Evolutionary conservation across 2,329 filamentous ascomycete species (phyloP), one percentile per base, ranked within the genome.

Genomic region (Scytalidium sp.): DNA sequence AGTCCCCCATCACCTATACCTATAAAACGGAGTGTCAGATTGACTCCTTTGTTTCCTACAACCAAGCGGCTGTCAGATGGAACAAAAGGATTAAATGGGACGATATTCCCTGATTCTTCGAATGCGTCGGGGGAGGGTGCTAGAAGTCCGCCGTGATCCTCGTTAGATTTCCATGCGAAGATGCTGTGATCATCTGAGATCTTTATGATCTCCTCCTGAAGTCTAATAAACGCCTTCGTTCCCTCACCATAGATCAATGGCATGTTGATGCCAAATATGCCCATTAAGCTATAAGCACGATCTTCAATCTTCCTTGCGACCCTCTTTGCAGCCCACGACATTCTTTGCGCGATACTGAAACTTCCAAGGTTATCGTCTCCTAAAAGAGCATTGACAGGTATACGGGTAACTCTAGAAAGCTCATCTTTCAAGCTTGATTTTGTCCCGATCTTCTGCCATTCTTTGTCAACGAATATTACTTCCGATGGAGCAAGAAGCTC

Each of bases 231-330:
- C 0, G 69, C 61, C 0, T 56, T 59, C 0, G 15, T 1, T 0
- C 66, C 64, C 39, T 70, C 66, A 0, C 72, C 72, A 44, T 75
- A 75, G 0, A 74, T 29, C 4, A 74, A 52, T 0, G 71, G 65
- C 67, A 75, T 72, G 27, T 70, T 67, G 19, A 75, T 62, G 1
- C 60, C 60, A 21, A 75, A 75, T 0, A 75, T 60, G 0, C 73
- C 73, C 3, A 75, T 49, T 0, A 75, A 57, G 10, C 64, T 71
- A 29, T 75, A 75, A 0, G 72, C 70, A n/a, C 63, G 60, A 29
- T 75, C 73, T 41, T 75, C 72, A 0, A 45, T 7, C 2, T 67
- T 52, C 0, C 61, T 64, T 0, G 70, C 70, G 1, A 54, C 20
- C 0, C 71, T 60, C 3, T 56, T 43, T 0, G 68, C 59, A 1